These are phyloP conservation scores for Sequoia sempervirens DNA, from an alignment of 75 land plant species.

Conservation along the genomic window DNA sequence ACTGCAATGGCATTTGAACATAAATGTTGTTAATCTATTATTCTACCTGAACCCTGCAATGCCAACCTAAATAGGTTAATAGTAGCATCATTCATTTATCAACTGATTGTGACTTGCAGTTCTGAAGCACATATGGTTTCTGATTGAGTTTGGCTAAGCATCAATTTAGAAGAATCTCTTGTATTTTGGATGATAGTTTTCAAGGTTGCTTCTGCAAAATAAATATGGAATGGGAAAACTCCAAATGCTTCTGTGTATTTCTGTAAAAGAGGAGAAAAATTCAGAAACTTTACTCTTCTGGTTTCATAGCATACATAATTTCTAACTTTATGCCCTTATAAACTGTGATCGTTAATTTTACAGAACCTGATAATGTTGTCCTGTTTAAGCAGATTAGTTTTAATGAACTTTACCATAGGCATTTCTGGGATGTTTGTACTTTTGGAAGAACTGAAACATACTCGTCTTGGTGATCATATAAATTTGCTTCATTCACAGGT, in stretches of 20 bases:
- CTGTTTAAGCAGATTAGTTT: neutral
- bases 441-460: neutral
- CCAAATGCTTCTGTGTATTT: neutral
- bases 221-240: neutral
- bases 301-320: neutral
- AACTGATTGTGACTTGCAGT: neutral
- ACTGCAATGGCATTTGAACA: neutral
- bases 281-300: neutral
- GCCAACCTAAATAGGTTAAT: neutral
- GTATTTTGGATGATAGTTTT: neutral
- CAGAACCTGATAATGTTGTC: neutral
- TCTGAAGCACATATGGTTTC: neutral
- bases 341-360: neutral
- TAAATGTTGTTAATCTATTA: neutral
- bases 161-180: neutral
- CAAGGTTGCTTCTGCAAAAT: neutral
- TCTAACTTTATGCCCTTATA: neutral
- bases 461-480: neutral
- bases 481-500: slow-evolving; percentile 40
- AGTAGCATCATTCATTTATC: neutral
- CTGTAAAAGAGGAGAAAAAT: neutral
- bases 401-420: neutral
- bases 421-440: neutral
- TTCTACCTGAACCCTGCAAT: neutral
- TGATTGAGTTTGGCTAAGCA: neutral